phyloP scores from a whole-genome alignment of 345 rosid genomes.

The Syzygium jambos region DNA sequence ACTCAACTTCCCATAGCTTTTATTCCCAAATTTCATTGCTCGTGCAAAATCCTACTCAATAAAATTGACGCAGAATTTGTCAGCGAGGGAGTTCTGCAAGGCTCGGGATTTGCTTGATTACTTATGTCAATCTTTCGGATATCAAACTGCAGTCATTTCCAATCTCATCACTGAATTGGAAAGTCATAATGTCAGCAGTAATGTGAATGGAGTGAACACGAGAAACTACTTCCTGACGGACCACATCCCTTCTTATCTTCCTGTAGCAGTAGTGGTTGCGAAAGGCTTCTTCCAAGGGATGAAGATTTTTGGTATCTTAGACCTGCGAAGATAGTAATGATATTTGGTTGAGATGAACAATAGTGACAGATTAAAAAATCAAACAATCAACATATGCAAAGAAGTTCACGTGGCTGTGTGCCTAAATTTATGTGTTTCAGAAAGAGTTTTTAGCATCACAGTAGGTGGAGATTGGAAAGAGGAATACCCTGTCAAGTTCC shows the following conservation, averaged over 20 bases:
- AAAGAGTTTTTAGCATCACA: background rate
- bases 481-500: constrained; percentile 49
- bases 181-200: background rate
- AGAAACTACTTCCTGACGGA: constrained; percentile 36
- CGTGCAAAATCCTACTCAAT: too few relatives aligned
- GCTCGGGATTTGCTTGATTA: too few relatives aligned
- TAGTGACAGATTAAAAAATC: background rate
- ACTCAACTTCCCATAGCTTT: too few relatives aligned
- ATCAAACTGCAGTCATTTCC: too few relatives aligned
- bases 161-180: too few relatives aligned
- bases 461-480: background rate
- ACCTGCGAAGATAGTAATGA: constrained; percentile 31
- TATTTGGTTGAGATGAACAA: background rate
- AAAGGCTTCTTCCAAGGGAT: constrained; percentile 53
- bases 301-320: constrained; percentile 63
- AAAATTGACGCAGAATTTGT: too few relatives aligned
- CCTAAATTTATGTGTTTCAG: too few relatives aligned
- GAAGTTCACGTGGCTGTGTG: background rate
- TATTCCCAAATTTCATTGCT: too few relatives aligned
- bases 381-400: background rate
- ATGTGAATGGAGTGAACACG: constrained; percentile 25
- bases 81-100: too few relatives aligned
- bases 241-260: constrained; percentile 64
- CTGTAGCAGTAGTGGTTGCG: constrained; percentile 45
- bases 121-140: too few relatives aligned